phyloP scores from a whole-genome alignment of 1,284 basidiomycete species.

The Moniliophthora roreri region DNA sequence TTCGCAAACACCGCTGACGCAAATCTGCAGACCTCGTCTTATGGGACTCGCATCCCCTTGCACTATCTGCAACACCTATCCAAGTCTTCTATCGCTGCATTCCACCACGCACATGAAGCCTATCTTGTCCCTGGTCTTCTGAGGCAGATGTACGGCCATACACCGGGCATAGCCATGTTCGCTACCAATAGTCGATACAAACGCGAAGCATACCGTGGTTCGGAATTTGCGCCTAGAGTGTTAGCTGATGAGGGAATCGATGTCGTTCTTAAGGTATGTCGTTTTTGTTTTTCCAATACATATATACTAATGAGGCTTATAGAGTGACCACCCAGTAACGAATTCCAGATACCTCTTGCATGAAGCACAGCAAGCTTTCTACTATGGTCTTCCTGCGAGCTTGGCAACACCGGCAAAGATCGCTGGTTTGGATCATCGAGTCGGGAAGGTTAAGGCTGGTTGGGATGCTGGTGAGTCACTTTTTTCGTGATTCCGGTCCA shows the following conservation, averaged over 20 bases:
- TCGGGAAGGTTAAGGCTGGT: constrained; percentile 59
- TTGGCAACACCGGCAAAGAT: constrained; percentile 62
- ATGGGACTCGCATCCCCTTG: constrained; percentile 67
- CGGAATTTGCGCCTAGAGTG: constrained; percentile 77
- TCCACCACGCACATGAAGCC: constrained; percentile 70
- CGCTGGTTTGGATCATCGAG: constrained; percentile 66
- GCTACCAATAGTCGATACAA: constrained; percentile 72
- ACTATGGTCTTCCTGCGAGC: constrained; percentile 51
- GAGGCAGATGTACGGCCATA: constrained; percentile 67
- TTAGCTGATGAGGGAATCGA: constrained; percentile 64
- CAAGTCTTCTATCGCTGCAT: constrained; percentile 69
- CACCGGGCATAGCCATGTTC: constrained; percentile 80
- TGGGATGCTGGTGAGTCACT: constrained; percentile 39
- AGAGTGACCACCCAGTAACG: constrained; percentile 74
- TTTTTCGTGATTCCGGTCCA: too few relatives aligned
- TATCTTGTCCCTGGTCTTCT: constrained; percentile 84
- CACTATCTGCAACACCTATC: constrained; percentile 59
- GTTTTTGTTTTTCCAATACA: neutral
- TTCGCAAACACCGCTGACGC: neutral
- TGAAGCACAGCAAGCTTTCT: constrained; percentile 86
- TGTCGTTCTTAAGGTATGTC: constrained; percentile 65
- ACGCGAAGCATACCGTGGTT: constrained; percentile 75
- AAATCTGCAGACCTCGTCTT: constrained; percentile 43
- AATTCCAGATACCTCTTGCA: constrained; percentile 81
- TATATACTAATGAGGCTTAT: neutral